Conservation (phyloP, 306 rosid species). For the Pyrus pyrifolia region DNA sequence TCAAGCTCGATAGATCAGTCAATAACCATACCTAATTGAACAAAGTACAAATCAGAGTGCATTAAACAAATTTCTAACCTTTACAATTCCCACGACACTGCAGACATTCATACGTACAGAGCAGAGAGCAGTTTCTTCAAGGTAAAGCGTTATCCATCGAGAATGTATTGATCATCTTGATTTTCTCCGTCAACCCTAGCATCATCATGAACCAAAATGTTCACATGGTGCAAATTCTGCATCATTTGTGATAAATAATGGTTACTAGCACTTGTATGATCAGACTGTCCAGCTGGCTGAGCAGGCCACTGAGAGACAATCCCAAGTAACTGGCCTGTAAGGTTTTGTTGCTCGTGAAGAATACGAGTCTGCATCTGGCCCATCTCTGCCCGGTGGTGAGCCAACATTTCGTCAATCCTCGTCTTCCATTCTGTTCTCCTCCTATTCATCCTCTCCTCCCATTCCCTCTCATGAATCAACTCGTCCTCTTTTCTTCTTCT, state of each 20-base stretch:
- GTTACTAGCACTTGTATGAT: slow-evolving; percentile 79
- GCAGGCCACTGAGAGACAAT: slow-evolving; percentile 88
- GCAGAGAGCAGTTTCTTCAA: slow-evolving; percentile 11
- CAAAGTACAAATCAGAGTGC: slow-evolving; percentile 36
- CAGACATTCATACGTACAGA: slow-evolving; percentile 18
- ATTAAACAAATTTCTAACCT: slow-evolving; percentile 46
- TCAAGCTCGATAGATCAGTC: slow-evolving; percentile 28
- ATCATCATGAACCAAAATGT: slow-evolving; percentile 71
- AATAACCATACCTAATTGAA: slow-evolving; percentile 39
- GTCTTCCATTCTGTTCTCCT: slow-evolving; percentile 78
- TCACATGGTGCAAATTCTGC: slow-evolving; percentile 94
- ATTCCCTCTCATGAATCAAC: slow-evolving; percentile 54
- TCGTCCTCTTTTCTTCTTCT: slow-evolving; percentile 78
- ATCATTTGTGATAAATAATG: slow-evolving; percentile 93
- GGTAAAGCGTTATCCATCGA: slow-evolving; percentile 52
- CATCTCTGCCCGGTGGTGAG: slow-evolving; percentile 80
- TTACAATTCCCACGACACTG: slow-evolving; percentile 25
- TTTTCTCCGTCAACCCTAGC: slow-evolving; percentile 86
- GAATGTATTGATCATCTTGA: slow-evolving; percentile 92
- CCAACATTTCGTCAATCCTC: slow-evolving; percentile 72
- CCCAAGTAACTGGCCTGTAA: slow-evolving; percentile 72
- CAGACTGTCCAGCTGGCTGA: slow-evolving; percentile 76
- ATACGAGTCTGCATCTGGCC: slow-evolving; percentile 81
- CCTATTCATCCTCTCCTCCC: slow-evolving; percentile 77
- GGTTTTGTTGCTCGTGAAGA: slow-evolving; percentile 84